Percentiles rank a stretch among this genome's conserved stretches.
phyloP scores from a whole-genome alignment of 306 rosid genomes.

The Cucurbita ficifolia region DNA sequence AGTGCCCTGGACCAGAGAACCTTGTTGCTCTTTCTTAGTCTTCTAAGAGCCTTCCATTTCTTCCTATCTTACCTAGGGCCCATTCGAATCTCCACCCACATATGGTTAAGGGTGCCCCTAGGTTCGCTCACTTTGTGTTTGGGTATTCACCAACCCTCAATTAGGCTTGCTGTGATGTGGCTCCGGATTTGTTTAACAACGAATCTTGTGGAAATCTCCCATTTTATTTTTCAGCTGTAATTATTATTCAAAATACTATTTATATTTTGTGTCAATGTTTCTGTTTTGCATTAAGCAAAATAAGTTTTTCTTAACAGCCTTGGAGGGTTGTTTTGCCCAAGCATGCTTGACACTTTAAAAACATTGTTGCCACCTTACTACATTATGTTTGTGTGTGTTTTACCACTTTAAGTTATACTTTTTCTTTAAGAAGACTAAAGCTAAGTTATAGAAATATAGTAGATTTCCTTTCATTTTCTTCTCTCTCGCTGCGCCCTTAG shows the following conservation, averaged over 20 bases:
- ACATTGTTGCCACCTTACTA: neutral
- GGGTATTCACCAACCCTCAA: neutral
- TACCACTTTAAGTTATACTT: neutral
- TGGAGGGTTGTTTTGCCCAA: neutral
- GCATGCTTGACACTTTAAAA: neutral
- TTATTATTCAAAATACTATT: neutral
- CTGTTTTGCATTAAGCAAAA: neutral
- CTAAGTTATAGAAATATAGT: neutral
- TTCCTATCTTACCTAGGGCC: neutral
- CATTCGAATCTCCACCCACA: neutral
- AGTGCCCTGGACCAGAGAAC: neutral
- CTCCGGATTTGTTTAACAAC: neutral
- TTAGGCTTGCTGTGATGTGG: neutral
- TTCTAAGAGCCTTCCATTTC: neutral
- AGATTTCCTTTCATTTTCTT: neutral
- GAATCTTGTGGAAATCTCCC: neutral
- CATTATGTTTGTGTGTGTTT: no score
- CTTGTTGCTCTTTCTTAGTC: neutral
- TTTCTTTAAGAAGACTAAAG: neutral
- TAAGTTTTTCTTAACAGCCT: neutral
- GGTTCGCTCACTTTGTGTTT: neutral
- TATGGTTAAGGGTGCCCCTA: neutral
- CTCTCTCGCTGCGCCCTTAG: neutral
- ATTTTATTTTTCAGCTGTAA: neutral
- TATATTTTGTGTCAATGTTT: neutral